Conservation (phyloP, 768 basidiomycete species). For the Phylloporus sp. region DNA sequence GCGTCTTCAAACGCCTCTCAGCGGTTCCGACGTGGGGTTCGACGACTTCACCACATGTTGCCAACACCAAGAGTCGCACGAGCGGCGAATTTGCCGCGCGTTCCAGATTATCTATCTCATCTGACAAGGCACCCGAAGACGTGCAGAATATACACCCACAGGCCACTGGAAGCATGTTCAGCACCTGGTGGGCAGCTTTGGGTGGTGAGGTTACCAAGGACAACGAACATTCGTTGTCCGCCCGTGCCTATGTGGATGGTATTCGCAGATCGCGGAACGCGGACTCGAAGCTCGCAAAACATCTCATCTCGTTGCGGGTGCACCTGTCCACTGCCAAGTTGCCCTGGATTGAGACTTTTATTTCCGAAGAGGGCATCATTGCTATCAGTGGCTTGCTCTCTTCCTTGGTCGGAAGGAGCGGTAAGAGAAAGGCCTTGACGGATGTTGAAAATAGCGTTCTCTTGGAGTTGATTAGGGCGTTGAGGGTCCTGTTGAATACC, state of each 20-base stretch:
- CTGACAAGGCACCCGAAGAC: constrained; percentile 27
- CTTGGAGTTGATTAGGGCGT: constrained; percentile 71
- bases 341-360: constrained; percentile 75
- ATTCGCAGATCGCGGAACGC: constrained; percentile 51
- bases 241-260: constrained; percentile 60
- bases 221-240: constrained; percentile 43
- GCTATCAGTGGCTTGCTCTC: constrained; percentile 56
- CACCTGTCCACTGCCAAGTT: constrained; percentile 81
- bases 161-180: constrained; percentile 71
- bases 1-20: constrained; percentile 69
- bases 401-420: constrained; percentile 60
- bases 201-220: constrained; percentile 43
- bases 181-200: constrained; percentile 71
- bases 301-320: constrained; percentile 78
- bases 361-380: constrained; percentile 59
- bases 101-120: constrained; percentile 21
- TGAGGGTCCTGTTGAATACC: constrained; percentile 81
- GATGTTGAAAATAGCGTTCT: constrained; percentile 69
- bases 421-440: constrained; percentile 53
- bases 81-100: constrained; percentile 37
- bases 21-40: constrained; percentile 56
- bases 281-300: constrained; percentile 65
- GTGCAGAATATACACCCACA: constrained; percentile 53
- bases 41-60: constrained; percentile 29
- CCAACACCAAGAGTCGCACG: constrained; percentile 31